Base-by-base conservation (phyloP, 352 stramenopile species). In the Discostella stelligera region DNA sequence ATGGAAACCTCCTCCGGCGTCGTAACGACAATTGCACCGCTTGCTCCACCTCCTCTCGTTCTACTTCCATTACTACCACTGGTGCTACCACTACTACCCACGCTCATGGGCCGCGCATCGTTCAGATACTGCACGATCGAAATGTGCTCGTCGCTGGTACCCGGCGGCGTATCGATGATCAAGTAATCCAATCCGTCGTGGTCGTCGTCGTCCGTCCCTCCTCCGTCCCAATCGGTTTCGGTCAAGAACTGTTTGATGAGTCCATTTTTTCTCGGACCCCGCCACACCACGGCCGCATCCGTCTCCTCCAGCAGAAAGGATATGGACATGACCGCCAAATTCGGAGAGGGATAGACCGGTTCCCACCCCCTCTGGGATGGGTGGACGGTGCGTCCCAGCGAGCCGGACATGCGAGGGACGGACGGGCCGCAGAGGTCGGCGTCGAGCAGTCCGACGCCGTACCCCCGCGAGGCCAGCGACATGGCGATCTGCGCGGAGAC, bases 241-340 rank as follows among this genome's bases (percentile, higher is more conserved):
- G 97, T 98, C 39, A 99, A 91, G 85, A 99, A 99, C 89, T 99
- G 97, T 90, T 99, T 98, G 89, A 99, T 99, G 44, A 99, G 94
- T 44, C 95, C 97, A 88, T 98, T 99, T 89, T 99, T 99, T 85
- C 98, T 95, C 10, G 98, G 97, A 18, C 97, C 98, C 66, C 98
- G 90, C 98, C 98, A 99, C 68, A 99, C 99, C 60, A 99, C 98
- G 25, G 98, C 98, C 67, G 98, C 96, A 84, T 99, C 97, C 0
- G 91, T 90, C 71, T 98, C 95, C 37, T 96, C 95, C 16, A 99
- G 87, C 88, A 99, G 97, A 83, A 99, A 99, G 13, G 96, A 97
- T 80, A 99, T 99, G 32, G 94, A 98, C 96, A 99, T 99, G 71
- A 99, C 97, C 32, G 95, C 96, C 11, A 99, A 79, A 80, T 99